These are phyloP conservation scores for Ophiocordyceps unilateralis DNA, from an alignment of 2,329 filamentous ascomycete species.

Conservation along the genomic window DNA sequence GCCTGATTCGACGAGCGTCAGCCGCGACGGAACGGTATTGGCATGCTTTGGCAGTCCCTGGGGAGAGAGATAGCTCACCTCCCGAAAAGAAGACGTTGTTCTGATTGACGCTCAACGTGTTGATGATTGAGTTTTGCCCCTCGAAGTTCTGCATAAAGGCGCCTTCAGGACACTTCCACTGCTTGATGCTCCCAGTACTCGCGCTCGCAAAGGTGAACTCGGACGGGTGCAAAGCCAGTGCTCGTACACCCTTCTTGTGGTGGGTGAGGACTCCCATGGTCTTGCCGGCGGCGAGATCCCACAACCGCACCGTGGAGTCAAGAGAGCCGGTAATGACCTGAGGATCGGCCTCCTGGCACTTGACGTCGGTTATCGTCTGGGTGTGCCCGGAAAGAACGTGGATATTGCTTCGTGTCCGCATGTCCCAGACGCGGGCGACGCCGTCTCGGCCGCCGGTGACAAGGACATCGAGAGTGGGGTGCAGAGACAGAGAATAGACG, in stretches of 20 bases:
- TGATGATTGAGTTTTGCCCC: conserved; percentile 91
- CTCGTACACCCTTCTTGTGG: conserved; percentile 92
- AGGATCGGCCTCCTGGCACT: conserved; percentile 90
- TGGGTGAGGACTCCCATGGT: conserved; percentile 92
- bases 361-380: conserved; percentile 71
- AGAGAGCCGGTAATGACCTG: conserved; percentile 90
- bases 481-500: conserved; percentile 84
- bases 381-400: conserved; percentile 88
- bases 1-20: conserved; percentile 15
- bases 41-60: no score
- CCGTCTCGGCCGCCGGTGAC: conserved; percentile 91
- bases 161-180: conserved; percentile 97
- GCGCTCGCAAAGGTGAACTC: conserved; percentile 95
- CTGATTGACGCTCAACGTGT: conserved; percentile 81
- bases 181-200: conserved; percentile 88
- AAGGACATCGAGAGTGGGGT: conserved; percentile 85
- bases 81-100: conserved; percentile 92
- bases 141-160: conserved; percentile 99
- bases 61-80: conserved; percentile 19
- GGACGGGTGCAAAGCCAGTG: conserved; percentile 66
- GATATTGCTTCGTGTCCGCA: conserved; percentile 89
- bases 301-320: conserved; percentile 78
- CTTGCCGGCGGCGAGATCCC: conserved; percentile 93
- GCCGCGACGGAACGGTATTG: not conserved
- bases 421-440: conserved; percentile 93